phyloP scores from a whole-genome alignment of 306 rosid species.

The Prinsepia uniflora region DNA sequence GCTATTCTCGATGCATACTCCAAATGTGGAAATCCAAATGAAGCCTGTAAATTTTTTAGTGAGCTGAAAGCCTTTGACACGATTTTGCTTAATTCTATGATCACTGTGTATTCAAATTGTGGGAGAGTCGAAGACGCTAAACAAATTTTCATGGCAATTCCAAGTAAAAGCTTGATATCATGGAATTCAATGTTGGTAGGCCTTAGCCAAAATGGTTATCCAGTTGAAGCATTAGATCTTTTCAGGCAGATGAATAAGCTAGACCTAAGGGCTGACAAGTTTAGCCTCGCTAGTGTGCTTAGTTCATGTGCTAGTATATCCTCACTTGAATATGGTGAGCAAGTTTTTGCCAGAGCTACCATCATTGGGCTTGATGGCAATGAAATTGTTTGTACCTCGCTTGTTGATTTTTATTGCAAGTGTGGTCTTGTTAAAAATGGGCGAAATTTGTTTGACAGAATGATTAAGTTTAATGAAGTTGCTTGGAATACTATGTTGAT shows the following conservation, averaged over 20 bases:
- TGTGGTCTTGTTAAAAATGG: slow-evolving; percentile 65
- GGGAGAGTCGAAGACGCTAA: slow-evolving; percentile 76
- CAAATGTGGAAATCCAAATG: slow-evolving; percentile 52
- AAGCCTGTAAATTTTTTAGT: slow-evolving; percentile 65
- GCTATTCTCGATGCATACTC: slow-evolving; percentile 73
- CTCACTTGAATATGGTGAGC: slow-evolving; percentile 62
- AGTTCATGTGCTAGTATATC: slow-evolving; percentile 70
- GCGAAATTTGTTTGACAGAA: slow-evolving; percentile 45
- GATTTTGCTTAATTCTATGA: slow-evolving; percentile 66
- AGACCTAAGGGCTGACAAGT: slow-evolving; percentile 56
- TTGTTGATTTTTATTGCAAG: slow-evolving; percentile 72
- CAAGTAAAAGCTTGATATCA: slow-evolving; percentile 57
- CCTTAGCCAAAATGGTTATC: slow-evolving; percentile 59
- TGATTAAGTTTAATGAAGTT: slow-evolving; percentile 56
- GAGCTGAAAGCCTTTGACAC: slow-evolving; percentile 61
- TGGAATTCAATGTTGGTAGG: slow-evolving; percentile 81
- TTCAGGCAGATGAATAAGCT: slow-evolving; percentile 51
- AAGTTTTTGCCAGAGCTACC: slow-evolving; percentile 55
- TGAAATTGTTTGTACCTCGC: slow-evolving; percentile 52
- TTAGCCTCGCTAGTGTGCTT: slow-evolving; percentile 62
- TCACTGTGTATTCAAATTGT: slow-evolving; percentile 58
- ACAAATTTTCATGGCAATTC: slow-evolving; percentile 47
- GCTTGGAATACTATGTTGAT: slow-evolving; percentile 78
- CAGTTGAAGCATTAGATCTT: slow-evolving; percentile 55
- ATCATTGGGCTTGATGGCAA: slow-evolving; percentile 54